These are phyloP conservation scores for Cystofilobasidium macerans DNA, from an alignment of 768 basidiomycete genomes.

Conservation along the genomic window DNA sequence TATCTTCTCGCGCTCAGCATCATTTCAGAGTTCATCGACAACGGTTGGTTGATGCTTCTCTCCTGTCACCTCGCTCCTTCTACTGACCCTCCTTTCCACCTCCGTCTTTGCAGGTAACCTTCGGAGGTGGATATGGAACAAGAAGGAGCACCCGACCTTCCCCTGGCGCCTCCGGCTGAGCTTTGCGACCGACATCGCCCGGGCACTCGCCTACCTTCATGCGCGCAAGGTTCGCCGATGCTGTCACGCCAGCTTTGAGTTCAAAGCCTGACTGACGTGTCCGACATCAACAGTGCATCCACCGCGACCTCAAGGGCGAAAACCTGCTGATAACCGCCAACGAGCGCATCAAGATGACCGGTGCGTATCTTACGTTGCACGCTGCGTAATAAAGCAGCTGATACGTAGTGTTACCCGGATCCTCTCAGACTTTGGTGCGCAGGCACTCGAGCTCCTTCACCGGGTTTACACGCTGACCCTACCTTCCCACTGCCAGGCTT, in stretches of 20 bases:
- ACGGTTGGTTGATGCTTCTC: constrained; percentile 42
- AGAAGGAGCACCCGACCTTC: constrained; percentile 54
- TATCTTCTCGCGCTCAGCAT: constrained; percentile 48
- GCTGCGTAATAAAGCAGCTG: too few relatives aligned
- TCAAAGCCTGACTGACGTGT: constrained; percentile 40
- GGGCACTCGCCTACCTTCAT: constrained; percentile 94
- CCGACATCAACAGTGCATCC: constrained; percentile 39
- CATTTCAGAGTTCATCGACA: constrained; percentile 87
- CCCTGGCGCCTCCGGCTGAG: constrained; percentile 89
- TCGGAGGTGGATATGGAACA: constrained; percentile 74
- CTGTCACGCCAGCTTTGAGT: not conserved
- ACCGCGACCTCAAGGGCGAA: constrained; percentile 84
- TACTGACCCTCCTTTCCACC: not conserved
- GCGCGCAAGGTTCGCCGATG: constrained; percentile 53
- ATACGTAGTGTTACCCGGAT: too few relatives aligned
- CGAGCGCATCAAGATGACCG: constrained; percentile 91
- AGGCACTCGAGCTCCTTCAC: too few relatives aligned
- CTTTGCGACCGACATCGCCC: constrained; percentile 86
- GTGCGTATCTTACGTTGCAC: constrained; percentile 50
- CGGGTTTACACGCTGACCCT: too few relatives aligned
- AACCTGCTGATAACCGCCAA: constrained; percentile 92
- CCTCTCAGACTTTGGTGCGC: too few relatives aligned
- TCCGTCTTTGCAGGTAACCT: constrained; percentile 51
- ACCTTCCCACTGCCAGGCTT: constrained; percentile 7
- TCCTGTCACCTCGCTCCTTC: not conserved